phyloP scores from a whole-genome alignment of 345 rosid genomes.

The Durio zibethinus region DNA sequence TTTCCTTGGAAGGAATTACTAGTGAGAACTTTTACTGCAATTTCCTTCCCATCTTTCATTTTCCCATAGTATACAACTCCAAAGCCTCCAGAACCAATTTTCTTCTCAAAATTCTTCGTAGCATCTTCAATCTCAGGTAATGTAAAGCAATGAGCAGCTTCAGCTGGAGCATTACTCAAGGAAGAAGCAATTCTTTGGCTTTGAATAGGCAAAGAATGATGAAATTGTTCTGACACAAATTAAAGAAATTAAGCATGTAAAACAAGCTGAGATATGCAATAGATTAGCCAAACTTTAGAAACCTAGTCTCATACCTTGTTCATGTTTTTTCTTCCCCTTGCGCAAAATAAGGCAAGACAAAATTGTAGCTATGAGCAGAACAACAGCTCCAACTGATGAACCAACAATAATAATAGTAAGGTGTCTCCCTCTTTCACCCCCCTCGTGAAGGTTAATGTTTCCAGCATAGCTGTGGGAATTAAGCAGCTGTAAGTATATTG shows the following conservation, averaged over 20 bases:
- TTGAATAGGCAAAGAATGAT: slow-evolving; percentile 47
- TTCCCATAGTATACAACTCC: slow-evolving; percentile 89
- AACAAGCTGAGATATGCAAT: background rate
- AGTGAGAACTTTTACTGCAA: slow-evolving; percentile 81
- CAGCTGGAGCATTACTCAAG: slow-evolving; percentile 61
- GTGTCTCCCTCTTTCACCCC: slow-evolving; percentile 42
- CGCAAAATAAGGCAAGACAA: slow-evolving; percentile 50
- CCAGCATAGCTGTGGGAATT: slow-evolving; percentile 57
- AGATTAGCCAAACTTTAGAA: slow-evolving; percentile 9
- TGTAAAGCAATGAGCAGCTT: slow-evolving; percentile 83
- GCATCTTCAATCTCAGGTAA: slow-evolving; percentile 73
- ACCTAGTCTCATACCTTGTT: slow-evolving; percentile 37
- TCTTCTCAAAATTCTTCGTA: slow-evolving; percentile 70
- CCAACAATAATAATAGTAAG: slow-evolving; percentile 59
- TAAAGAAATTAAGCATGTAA: slow-evolving; percentile 16
- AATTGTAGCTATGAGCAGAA: slow-evolving; percentile 60
- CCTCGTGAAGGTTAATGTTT: slow-evolving; percentile 53
- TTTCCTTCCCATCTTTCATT: slow-evolving; percentile 85
- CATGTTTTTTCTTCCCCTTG: slow-evolving; percentile 49
- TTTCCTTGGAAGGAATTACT: slow-evolving; percentile 90
- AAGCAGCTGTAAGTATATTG: background rate
- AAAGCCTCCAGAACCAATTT: slow-evolving; percentile 97
- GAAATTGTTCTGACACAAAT: slow-evolving; percentile 38
- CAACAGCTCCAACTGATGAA: slow-evolving; percentile 67
- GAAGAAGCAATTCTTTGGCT: slow-evolving; percentile 51